phyloP scores from a whole-genome alignment of 2,329 filamentous ascomycete species.

The Chrysoporthe puriensis region DNA sequence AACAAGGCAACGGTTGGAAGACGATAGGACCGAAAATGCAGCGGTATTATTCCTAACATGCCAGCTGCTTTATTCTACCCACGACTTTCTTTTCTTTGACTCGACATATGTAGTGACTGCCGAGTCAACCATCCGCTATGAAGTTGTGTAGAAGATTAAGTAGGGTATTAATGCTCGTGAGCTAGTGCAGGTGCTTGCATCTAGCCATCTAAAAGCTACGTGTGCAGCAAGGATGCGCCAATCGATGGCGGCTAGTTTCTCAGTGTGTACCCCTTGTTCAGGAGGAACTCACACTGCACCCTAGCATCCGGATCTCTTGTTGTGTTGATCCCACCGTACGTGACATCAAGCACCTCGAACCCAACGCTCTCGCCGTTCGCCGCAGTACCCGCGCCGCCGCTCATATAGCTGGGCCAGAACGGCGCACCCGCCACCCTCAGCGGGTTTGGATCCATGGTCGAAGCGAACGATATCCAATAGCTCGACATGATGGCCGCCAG shows the following conservation, averaged over 20 bases:
- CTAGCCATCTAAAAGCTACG: too few species aligned
- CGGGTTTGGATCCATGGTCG: constrained; percentile 48
- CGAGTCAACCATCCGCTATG: too few species aligned
- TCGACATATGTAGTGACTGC: too few species aligned
- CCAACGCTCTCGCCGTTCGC: constrained; percentile 17
- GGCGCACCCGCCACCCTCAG: constrained; percentile 41
- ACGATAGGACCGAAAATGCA: too few species aligned
- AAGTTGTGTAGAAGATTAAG: too few species aligned
- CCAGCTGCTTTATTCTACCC: too few species aligned
- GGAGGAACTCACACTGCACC: constrained; percentile 22
- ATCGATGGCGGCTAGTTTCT: constrained; percentile 6
- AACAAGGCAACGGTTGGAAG: too few species aligned
- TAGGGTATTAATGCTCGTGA: too few species aligned
- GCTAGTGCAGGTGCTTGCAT: too few species aligned
- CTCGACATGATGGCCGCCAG: constrained; percentile 51
- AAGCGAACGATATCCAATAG: constrained; percentile 55
- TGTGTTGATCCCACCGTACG: constrained; percentile 12
- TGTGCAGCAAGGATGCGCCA: too few species aligned
- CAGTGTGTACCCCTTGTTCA: constrained; percentile 20
- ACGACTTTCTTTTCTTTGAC: too few species aligned
- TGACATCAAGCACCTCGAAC: constrained; percentile 18
- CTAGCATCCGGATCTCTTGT: constrained; percentile 16
- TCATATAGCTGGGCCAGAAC: constrained; percentile 40
- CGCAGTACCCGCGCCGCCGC: constrained; percentile 6
- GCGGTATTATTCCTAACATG: too few species aligned